A percentile compares a stretch with the other conserved stretches of the same genome.
phyloP scores from a whole-genome alignment of 1,284 basidiomycete species.

The Naganishia sp. region DNA sequence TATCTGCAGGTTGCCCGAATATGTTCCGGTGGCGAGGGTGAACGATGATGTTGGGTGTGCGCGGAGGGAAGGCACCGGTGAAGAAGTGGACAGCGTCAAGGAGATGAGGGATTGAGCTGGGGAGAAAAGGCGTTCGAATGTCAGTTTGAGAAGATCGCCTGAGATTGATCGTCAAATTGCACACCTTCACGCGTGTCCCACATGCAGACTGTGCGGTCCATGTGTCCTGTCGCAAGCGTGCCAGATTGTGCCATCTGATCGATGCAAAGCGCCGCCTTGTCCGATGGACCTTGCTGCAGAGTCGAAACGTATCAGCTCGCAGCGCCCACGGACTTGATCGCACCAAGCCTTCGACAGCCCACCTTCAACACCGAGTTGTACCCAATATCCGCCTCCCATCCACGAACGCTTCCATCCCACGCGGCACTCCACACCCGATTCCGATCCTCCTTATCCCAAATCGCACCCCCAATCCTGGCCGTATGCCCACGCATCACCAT shows the following conservation, averaged over 20 bases:
- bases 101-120: constrained; percentile 56
- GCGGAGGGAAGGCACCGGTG: constrained; percentile 72
- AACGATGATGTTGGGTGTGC: constrained; percentile 63
- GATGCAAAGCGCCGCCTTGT: constrained; percentile 55
- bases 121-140: background rate
- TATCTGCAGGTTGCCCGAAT: constrained; percentile 76
- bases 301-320: background rate
- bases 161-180: constrained; percentile 14
- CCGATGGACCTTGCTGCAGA: constrained; percentile 52
- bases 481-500: constrained; percentile 49
- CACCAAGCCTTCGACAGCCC: constrained; percentile 29
- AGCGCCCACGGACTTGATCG: too few species aligned
- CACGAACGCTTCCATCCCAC: constrained; percentile 57
- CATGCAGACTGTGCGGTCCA: constrained; percentile 57
- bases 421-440: constrained; percentile 50
- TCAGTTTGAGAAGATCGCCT: background rate
- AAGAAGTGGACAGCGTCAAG: constrained; percentile 60
- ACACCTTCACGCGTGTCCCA: constrained; percentile 57
- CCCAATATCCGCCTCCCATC: constrained; percentile 56
- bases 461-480: constrained; percentile 48
- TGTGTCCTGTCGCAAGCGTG: constrained; percentile 56
- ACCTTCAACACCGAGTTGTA: constrained; percentile 51
- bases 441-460: constrained; percentile 47
- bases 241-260: constrained; percentile 53
- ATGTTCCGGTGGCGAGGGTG: constrained; percentile 76